Evolutionary conservation across 139 green algal species (phyloP), one percentile per base, ranked within the genome.

Genomic region (Coccomyxa sp.): DNA sequence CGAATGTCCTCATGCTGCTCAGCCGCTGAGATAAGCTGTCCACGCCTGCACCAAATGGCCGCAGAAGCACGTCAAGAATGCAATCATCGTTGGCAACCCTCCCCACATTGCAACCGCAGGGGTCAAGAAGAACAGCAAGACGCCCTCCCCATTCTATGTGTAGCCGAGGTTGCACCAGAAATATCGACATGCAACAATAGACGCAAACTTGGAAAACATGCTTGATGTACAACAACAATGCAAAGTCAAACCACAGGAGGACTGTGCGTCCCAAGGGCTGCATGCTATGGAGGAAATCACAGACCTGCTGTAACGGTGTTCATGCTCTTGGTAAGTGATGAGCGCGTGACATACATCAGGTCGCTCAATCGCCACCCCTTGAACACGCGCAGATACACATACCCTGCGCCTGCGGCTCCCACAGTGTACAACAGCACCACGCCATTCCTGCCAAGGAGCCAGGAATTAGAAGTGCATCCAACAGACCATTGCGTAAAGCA

Each of bases 331-430:
- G 80, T 84, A 0, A 89, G 68, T 1, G 81, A 81, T 10, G 82
- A 57, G 27, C 85, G 79, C 15, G 86, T 89, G 4, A 86, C 86
- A 23, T 85, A 87, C 78, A 86, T 77, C 83, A 89, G 77, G 78
- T 87, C 85, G 18, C 60, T 68, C 25, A 89, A 79, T 18, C 58
- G 86, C 86, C 86, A 89, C 0, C 86, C 86, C 16, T 59, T 75
- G 23, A 82, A 82, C 12, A 87, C 58, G 25, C 81, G 51, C 67
- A 87, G 63, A 68, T 88, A 89, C 4, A 59, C 31, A 28, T 28
- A 28, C 31, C 13, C 30, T 28, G 31, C 30, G 1, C 31, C 76
- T 15, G 13, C 32, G 13, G 23, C 38, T 14, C 16, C 76, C 30
- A 59, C 30, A 14, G 23, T 60, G 38, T 80, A 80, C 30, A 60